Evolutionary conservation across 192 early-diverging fungal species (phyloP).

Genomic region (Umbelopsis sp.): DNA sequence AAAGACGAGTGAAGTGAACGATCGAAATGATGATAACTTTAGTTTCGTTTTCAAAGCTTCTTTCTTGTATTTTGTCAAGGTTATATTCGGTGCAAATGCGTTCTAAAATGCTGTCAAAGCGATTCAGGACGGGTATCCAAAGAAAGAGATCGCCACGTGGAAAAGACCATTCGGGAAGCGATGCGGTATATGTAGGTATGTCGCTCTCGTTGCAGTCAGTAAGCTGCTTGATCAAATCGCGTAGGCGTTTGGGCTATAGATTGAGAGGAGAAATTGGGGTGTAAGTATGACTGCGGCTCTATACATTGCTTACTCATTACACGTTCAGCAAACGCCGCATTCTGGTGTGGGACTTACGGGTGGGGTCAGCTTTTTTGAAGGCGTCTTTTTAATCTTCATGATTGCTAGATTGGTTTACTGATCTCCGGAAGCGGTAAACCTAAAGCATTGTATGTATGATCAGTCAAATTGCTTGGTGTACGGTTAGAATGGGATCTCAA

Average conservation of each 20-base stretch:
- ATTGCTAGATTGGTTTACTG: background rate
- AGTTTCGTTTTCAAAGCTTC: conserved; percentile 54
- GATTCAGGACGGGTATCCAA: conserved; percentile 93
- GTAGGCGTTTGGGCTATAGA: conserved; percentile 55
- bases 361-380: conserved; percentile 62
- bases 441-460: too few relatives aligned
- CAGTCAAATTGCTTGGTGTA: too few relatives aligned
- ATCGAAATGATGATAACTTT: conserved; percentile 66
- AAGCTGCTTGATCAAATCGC: conserved; percentile 52
- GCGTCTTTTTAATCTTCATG: conserved; percentile 66
- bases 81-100: conserved; percentile 62
- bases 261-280: background rate
- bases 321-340: too few relatives aligned
- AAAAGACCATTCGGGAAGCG: conserved; percentile 69
- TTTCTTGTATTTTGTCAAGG: conserved; percentile 64
- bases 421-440: background rate
- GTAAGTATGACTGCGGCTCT: conserved; percentile 1
- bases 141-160: conserved; percentile 93
- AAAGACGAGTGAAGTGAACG: conserved; percentile 70
- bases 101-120: conserved; percentile 84
- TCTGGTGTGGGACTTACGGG: conserved; percentile 47
- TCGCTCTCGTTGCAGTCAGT: conserved; percentile 53
- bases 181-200: conserved; percentile 54
- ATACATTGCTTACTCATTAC: too few relatives aligned
- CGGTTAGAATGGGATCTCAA: too few relatives aligned